phyloP scores from a whole-genome alignment of 805 yeast genomes.

The Candida andamanensis region DNA sequence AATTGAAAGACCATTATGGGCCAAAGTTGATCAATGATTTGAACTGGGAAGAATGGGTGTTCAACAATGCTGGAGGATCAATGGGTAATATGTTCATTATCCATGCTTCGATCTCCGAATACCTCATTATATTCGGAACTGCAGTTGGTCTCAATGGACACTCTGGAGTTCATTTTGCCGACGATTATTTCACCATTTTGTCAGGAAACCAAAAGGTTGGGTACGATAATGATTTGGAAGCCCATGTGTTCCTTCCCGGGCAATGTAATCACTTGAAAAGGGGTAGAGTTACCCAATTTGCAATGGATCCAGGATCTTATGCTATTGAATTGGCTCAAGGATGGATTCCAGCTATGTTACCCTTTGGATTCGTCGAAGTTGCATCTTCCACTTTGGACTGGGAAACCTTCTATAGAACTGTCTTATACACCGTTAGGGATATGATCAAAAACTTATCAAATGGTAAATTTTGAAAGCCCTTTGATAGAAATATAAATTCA shows the following conservation, averaged over 20 bases:
- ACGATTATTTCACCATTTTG: conserved; percentile 91
- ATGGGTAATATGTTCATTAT: conserved; percentile 95
- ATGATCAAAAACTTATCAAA: conserved; percentile 63
- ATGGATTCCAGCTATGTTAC: conserved; percentile 97
- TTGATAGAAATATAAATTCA: too few species aligned
- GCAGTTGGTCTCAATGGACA: conserved; percentile 97
- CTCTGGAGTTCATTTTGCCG: conserved; percentile 93
- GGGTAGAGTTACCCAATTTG: conserved; percentile 78
- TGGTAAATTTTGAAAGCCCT: conserved; percentile 76
- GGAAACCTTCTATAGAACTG: conserved; percentile 62
- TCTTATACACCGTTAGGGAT: conserved; percentile 68
- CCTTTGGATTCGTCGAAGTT: conserved; percentile 86
- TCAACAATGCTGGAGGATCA: conserved; percentile 97
- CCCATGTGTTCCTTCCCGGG: conserved; percentile 81
- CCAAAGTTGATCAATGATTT: conserved; percentile 71
- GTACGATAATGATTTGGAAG: conserved; percentile 52
- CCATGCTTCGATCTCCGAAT: conserved; percentile 92
- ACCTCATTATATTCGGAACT: conserved; percentile 87
- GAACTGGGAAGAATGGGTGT: conserved; percentile 83
- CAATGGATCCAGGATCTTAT: conserved; percentile 76
- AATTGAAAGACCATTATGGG: conserved; percentile 52
- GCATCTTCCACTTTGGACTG: conserved; percentile 77
- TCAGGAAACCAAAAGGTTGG: conserved; percentile 77
- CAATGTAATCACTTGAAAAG: conserved; percentile 73
- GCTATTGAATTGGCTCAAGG: conserved; percentile 98